These are phyloP conservation scores for Trichosporon asahii DNA, from an alignment of 1,284 basidiomycete species.

Conservation along the genomic window DNA sequence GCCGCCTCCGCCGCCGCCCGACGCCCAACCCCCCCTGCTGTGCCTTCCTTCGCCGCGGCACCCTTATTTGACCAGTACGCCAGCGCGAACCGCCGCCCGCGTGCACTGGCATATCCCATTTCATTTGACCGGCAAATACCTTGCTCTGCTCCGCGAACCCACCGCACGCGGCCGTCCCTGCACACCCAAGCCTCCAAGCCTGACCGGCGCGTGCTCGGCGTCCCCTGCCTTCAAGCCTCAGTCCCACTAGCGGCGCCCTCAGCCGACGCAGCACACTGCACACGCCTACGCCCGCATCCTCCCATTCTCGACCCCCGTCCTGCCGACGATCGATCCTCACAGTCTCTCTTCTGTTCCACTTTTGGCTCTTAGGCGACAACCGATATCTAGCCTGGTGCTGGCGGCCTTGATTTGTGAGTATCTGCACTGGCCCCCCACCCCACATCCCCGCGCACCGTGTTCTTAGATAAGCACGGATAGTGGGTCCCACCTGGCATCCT, in stretches of 20 bases:
- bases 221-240: not conserved
- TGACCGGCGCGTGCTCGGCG: not conserved
- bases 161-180: not conserved
- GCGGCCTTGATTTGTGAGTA: not conserved
- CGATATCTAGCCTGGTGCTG: not conserved
- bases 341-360: not conserved
- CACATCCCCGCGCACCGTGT: not conserved
- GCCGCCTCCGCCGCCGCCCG: slow-evolving; percentile 1
- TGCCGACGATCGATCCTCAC: not conserved
- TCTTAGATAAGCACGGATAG: slow-evolving; percentile 8
- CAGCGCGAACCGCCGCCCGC: not conserved
- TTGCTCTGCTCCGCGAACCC: not conserved
- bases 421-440: not conserved
- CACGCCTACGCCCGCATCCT: not conserved
- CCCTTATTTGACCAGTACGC: not conserved
- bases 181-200: not conserved
- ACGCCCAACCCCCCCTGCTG: not conserved
- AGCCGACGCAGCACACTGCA: not conserved
- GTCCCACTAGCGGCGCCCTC: not conserved
- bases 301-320: not conserved
- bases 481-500: not conserved
- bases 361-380: not conserved
- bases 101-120: not conserved
- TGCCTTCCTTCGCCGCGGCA: not conserved
- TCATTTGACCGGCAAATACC: slow-evolving; percentile 1